Evolutionary conservation across 441 rosid genomes (phyloP).

Genomic region (Eutrema salsugineum): DNA sequence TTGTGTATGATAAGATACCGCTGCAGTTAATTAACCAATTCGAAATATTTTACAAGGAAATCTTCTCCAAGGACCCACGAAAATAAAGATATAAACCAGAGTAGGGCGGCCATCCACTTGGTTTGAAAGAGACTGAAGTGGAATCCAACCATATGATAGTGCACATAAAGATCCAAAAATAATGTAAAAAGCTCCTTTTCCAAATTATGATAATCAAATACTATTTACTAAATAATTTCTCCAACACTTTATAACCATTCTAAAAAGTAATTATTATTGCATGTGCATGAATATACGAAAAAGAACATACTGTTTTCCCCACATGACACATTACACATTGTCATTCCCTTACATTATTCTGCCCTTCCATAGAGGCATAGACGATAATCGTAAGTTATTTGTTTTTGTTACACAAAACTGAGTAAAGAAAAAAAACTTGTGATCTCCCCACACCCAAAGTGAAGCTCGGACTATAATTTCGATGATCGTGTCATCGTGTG

Average conservation of each 20-base stretch:
- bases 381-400: neutral
- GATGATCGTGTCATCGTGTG: neutral
- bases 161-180: slow-evolving; percentile 14
- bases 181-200: neutral
- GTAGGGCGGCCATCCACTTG: slow-evolving; percentile 31
- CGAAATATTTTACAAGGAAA: neutral
- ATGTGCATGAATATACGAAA: slow-evolving; percentile 17
- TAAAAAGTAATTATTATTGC: neutral
- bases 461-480: neutral
- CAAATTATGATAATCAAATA: neutral
- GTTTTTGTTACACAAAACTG: neutral
- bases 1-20: neutral
- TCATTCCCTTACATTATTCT: neutral
- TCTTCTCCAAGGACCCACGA: slow-evolving; percentile 14
- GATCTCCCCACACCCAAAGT: neutral
- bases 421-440: neutral
- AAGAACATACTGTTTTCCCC: neutral
- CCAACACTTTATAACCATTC: neutral
- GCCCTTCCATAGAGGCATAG: neutral
- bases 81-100: slow-evolving; percentile 21
- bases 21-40: neutral
- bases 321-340: neutral
- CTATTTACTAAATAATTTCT: neutral
- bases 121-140: slow-evolving; percentile 46
- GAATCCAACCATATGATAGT: slow-evolving; percentile 41